Evolutionary conservation across 129 eudicot species (phyloP), one percentile per base, ranked within the genome.

Genomic region (Arctium minus): DNA sequence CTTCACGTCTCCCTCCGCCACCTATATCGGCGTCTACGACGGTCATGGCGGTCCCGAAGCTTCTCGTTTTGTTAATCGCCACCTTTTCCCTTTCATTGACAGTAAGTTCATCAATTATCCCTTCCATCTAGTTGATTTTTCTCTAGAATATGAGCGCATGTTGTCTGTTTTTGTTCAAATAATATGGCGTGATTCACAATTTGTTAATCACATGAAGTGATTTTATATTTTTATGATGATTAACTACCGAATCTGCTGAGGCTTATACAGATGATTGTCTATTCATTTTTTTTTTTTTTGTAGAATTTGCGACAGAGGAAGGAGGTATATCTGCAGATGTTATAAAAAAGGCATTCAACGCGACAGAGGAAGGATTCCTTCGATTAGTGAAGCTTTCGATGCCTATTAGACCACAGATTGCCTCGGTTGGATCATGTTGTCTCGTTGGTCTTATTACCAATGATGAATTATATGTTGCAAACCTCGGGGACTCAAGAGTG

Each of bases 31-130:
- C 70, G 93, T 91, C 39, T 91, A 91, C 81, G 96, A 91, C 69
- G 96, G 96, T 32, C 95, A 91, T 46, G 95, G 95, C 50, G 96
- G 96, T 1, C 91, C 96, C 10, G 93, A 92, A 71, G 93, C 97
- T 53, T 85, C 97, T 70, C 88, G 89, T 12, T 89, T 90, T 70
- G 97, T 90, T 36, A 92, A 89, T 65, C 87, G 88, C 73, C 86
- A 87, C 80, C 93, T 92, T 40, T 88, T 92, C 68, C 87, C 87
- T 48, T 86, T 81, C 42, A 84, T 92, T 9, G 90, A 84, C 77
- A 89, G 97, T 92, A 90, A 33, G 80, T 8, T 77, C 12, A 46
- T 12, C n/a, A 1, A 60, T 60, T 60, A 9, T 5, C 77, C 29
- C 31, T 48, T 53, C 74, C 32, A 53, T 31, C 30, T 32, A 69